Conservation (phyloP, 495 filamentous ascomycete genomes). For the Podospora anserina region DNA sequence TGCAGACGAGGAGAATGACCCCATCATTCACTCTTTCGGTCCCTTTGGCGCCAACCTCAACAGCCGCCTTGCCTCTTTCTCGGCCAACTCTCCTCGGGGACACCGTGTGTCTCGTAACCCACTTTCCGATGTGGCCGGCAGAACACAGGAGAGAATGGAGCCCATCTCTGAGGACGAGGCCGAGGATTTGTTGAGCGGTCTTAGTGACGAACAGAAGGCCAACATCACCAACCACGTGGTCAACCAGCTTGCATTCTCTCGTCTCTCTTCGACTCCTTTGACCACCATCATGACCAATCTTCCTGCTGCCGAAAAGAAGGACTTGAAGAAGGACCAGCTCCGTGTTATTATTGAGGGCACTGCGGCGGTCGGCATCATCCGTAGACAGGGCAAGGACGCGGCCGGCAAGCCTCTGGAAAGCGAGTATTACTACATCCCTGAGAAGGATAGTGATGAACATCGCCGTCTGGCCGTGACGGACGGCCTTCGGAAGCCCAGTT, state of each 20-base stretch:
- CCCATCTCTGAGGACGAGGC: slow-evolving; percentile 13
- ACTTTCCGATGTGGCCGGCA: slow-evolving; percentile 7
- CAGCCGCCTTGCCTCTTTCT: slow-evolving; percentile 72
- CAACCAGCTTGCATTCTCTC: slow-evolving; percentile 95
- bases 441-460: slow-evolving; percentile 75
- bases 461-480: slow-evolving; percentile 80
- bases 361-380: slow-evolving; percentile 79
- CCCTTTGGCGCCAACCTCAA: slow-evolving; percentile 81
- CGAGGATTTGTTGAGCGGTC: slow-evolving; percentile 9
- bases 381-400: slow-evolving; percentile 90
- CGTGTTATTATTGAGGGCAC: slow-evolving; percentile 66
- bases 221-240: slow-evolving; percentile 73
- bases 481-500: slow-evolving; percentile 78
- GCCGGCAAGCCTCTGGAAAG: slow-evolving; percentile 90
- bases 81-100: slow-evolving; percentile 51
- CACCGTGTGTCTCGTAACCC: slow-evolving; percentile 7
- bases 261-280: slow-evolving; percentile 87
- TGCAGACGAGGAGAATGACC: slow-evolving; percentile 88
- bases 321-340: slow-evolving; percentile 59
- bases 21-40: slow-evolving; percentile 84
- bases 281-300: slow-evolving; percentile 83
- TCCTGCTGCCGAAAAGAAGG: slow-evolving; percentile 60
- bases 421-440: slow-evolving; percentile 97
- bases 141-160: slow-evolving; percentile 16
- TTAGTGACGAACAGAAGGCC: slow-evolving; percentile 31